Evolutionary conservation across 768 basidiomycete species (phyloP), one percentile per base, ranked within the genome.

Genomic region (Lepiota venenata): DNA sequence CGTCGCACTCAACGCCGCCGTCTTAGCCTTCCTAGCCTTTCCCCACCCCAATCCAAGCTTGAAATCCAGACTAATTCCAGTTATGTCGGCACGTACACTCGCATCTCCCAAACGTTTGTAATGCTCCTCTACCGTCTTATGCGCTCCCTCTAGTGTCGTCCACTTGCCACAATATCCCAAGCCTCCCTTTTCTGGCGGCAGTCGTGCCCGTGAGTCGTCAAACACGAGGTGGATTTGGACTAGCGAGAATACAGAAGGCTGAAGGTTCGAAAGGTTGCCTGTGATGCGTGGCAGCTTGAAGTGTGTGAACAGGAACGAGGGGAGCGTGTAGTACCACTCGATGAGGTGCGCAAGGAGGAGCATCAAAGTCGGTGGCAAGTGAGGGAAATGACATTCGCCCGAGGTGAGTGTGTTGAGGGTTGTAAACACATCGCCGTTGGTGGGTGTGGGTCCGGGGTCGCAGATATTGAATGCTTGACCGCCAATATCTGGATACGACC

Each of bases 391-490:
- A 41, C 78, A 81, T 52, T 80, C 78, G 5, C 82, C 79, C n/a
- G 77, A 74, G 4, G 78, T 76, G 39, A 91, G 74, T 2, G 80
- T 77, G 32, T 73, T 72, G 35, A 91, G 71, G 2, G 71, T 73
- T 21, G 68, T 70, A 63, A 87, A 83, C 25, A 81, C 69, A 59
- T 91, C 89, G 15, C 85, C 81, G 53, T 75, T 85, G 4, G 84
- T 84, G 2, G 76, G 66, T 14, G 83, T 77, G 0, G 81, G 80
- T 7, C 86, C 86, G 1, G 85, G 77, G 63, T 91, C 87, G 1
- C 82, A 75, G 50, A 91, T 65, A 27, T 70, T 72, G 69, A 89
- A 91, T 1, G 83, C 78, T 60, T 87, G 81, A 1, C 89, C 89
- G 11, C 88, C 86, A 47, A 91, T 81, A 64, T 90, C 86, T 1